Evolutionary conservation across 1,284 basidiomycete species (phyloP).

Genomic region (Fomitopsis pinicola): DNA sequence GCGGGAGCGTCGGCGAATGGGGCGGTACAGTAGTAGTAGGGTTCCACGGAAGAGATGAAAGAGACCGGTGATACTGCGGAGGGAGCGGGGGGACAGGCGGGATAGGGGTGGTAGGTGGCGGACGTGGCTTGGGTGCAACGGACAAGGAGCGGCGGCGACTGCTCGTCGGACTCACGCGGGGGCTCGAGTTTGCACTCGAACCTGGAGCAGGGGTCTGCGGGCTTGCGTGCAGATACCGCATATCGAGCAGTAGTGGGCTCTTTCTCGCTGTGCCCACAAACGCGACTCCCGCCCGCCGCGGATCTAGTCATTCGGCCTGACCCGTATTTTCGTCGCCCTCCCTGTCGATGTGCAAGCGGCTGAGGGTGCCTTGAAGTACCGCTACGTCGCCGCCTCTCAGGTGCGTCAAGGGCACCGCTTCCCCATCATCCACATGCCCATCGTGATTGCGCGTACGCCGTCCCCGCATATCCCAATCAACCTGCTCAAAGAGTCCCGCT

Average conservation of each 20-base stretch:
- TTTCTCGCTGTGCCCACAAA: slow-evolving; percentile 8
- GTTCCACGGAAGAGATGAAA: too few species aligned
- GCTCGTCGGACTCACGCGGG: slow-evolving; percentile 15
- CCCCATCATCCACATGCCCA: too few species aligned
- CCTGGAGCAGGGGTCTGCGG: not conserved
- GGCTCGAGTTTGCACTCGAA: not conserved
- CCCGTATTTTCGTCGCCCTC: not conserved
- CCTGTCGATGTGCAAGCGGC: not conserved
- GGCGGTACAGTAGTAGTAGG: not conserved
- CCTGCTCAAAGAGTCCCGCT: too few species aligned
- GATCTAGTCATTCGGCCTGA: slow-evolving; percentile 21
- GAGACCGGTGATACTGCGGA: too few species aligned
- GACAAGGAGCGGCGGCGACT: slow-evolving; percentile 5
- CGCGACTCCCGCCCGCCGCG: slow-evolving; percentile 21
- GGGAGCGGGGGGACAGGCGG: not conserved
- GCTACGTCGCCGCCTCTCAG: too few species aligned
- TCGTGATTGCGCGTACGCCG: too few species aligned
- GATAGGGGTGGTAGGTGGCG: not conserved
- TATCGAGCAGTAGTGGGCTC: not conserved
- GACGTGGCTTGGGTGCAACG: slow-evolving; percentile 12
- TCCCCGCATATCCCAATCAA: too few species aligned
- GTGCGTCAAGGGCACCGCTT: too few species aligned
- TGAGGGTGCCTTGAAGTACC: slow-evolving; percentile 4
- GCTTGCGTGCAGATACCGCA: not conserved
- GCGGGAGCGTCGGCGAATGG: not conserved